Evolutionary conservation across 352 stramenopile species (phyloP), one percentile per base, ranked within the genome.

Genomic region (Globisporangium cederbergense): DNA sequence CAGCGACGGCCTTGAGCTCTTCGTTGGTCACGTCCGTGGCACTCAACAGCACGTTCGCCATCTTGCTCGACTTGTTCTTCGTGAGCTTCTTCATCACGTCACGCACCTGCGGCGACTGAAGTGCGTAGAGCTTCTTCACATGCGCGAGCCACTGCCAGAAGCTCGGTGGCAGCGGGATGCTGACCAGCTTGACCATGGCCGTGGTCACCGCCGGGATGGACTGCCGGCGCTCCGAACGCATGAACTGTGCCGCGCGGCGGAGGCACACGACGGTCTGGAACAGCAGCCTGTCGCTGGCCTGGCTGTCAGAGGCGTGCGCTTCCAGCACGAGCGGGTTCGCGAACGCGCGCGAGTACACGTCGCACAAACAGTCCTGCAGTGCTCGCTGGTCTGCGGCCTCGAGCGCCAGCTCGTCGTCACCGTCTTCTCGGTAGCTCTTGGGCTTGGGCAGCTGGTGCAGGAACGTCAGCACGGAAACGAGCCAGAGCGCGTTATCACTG

Each of bases 281-380:
- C 20, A 75, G 55, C 60, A 58, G 34, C 51, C 70, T 58, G 50
- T 68, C 71, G 36, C 40, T 59, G 8, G 68, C 54, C 13, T 58
- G 55, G 58, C 43, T 57, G 59, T 30, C 56, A 14, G n/a, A 20
- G 4, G 47, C 20, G 56, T 58, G 45, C n/a, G 32, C 22, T n/a
- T 46, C 64, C 40, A 52, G 28, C n/a, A 65, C 28, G n/a, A 30
- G 7, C 14, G 58, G 30, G 38, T 65, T 52, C 14, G 78, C 59
- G 28, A 89, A 86, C 43, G 74, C 69, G 53, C 77, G 78, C n/a
- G 71, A 64, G 67, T 89, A 90, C 9, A 89, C 59, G 50, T 81
- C 68, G 4, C 70, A 68, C 5, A 86, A 62, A 46, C 77, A 85
- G 30, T 83, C 73, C n/a, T 78, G 58, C 8, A 89, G 58, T 11